Evolutionary conservation across 495 filamentous ascomycete genomes (phyloP).

Genomic region (Tuber umbilicatum): DNA sequence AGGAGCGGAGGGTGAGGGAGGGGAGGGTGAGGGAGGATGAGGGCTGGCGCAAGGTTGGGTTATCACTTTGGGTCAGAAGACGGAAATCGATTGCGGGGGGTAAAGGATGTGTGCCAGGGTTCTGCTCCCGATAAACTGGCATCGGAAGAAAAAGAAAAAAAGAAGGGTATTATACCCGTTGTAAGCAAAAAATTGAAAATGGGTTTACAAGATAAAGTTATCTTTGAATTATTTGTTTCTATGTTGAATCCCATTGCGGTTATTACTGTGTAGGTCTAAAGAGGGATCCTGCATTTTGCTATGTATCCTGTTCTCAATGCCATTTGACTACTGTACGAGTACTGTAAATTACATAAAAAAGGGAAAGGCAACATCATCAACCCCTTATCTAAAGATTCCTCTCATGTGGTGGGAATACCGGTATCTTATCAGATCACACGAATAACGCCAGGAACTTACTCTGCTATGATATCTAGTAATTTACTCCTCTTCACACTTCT

Average conservation of each 20-base stretch:
- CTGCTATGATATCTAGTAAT: too few relatives aligned
- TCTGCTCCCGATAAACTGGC: background rate
- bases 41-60: background rate
- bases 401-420: background rate
- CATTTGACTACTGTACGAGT: background rate
- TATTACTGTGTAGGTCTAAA: background rate
- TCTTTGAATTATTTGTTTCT: background rate
- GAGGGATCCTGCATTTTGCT: background rate
- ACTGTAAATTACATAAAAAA: background rate
- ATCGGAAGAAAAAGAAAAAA: background rate
- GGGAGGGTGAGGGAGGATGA: background rate
- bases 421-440: background rate
- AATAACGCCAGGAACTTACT: background rate
- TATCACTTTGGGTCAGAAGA: background rate
- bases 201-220: background rate
- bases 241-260: background rate
- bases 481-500: too few relatives aligned
- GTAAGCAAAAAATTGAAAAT: background rate
- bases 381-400: background rate
- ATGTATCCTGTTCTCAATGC: background rate
- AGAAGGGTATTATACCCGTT: background rate
- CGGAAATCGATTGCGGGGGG: slow-evolving; percentile 13
- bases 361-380: too few relatives aligned
- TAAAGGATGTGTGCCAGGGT: background rate
- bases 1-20: background rate